phyloP scores from a whole-genome alignment of 1,139 yeast species.

The Nakaseomyces bracarensis region DNA sequence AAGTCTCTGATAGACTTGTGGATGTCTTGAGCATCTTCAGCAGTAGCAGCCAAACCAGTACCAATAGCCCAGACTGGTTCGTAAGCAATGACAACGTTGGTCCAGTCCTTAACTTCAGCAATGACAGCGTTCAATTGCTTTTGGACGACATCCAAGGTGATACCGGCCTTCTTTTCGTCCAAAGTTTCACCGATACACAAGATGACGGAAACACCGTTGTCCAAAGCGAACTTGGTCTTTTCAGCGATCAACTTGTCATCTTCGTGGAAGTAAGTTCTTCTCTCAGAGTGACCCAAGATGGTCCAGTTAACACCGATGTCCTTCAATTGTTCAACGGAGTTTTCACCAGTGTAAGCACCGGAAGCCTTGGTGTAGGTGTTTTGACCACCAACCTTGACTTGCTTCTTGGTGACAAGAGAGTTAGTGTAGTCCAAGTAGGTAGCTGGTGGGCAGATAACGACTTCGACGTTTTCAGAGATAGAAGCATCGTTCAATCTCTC shows the following conservation, averaged over 20 bases:
- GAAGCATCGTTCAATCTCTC: slow-evolving; percentile 73
- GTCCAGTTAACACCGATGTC: slow-evolving; percentile 95
- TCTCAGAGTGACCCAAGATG: slow-evolving; percentile 96
- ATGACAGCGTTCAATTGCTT: slow-evolving; percentile 88
- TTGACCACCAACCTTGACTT: slow-evolving; percentile 81
- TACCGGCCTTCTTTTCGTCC: slow-evolving; percentile 86
- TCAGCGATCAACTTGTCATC: slow-evolving; percentile 86
- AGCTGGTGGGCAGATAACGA: slow-evolving; percentile 94
- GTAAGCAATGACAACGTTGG: slow-evolving; percentile 88
- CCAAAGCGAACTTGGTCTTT: slow-evolving; percentile 91
- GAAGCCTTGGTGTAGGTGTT: slow-evolving; percentile 78
- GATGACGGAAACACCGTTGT: slow-evolving; percentile 78
- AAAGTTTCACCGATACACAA: slow-evolving; percentile 95
- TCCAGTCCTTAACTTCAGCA: slow-evolving; percentile 82
- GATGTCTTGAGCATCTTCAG: slow-evolving; percentile 93
- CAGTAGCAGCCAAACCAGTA: slow-evolving; percentile 98
- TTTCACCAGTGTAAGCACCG: slow-evolving; percentile 98
- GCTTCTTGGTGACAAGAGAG: slow-evolving; percentile 55
- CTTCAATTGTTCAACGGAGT: slow-evolving; percentile 78
- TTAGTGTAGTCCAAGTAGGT: slow-evolving; percentile 79
- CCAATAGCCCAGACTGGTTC: slow-evolving; percentile 99
- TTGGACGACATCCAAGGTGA: slow-evolving; percentile 79
- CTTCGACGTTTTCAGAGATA: slow-evolving; percentile 66
- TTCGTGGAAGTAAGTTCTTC: slow-evolving; percentile 91
- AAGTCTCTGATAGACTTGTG: slow-evolving; percentile 83